A percentile compares a stretch with the other conserved stretches of the same genome.
Evolutionary conservation across 2,329 filamentous ascomycete species (phyloP).

Genomic region (Fusarium aywerte): DNA sequence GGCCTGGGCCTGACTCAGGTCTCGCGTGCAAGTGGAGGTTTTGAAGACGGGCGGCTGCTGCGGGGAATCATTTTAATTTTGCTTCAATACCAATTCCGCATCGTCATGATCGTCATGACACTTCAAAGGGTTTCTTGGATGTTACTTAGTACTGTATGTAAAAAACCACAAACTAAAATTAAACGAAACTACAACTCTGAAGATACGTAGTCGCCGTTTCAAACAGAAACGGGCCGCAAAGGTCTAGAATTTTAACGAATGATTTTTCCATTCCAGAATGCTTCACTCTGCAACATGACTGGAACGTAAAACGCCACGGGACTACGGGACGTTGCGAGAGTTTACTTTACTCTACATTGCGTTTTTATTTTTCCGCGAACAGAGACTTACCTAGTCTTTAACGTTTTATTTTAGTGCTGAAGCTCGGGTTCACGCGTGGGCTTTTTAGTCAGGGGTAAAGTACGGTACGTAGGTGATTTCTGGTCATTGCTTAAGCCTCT

Average conservation of each 20-base stretch:
- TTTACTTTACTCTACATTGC: conserved; percentile 17
- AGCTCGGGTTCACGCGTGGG: conserved; percentile 25
- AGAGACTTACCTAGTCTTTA: conserved; percentile 29
- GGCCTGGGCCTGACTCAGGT: conserved; percentile 17
- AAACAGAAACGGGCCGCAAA: conserved; percentile 12
- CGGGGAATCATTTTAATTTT: conserved; percentile 23
- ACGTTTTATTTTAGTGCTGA: conserved; percentile 33
- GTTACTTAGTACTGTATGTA: no score
- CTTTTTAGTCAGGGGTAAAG: conserved; percentile 23
- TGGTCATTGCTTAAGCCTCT: conserved; percentile 8
- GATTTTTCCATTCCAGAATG: conserved; percentile 14
- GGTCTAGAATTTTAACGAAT: conserved; percentile 17
- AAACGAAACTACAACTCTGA: conserved; percentile 1
- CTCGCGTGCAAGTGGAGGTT: not conserved
- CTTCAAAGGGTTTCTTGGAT: not conserved
- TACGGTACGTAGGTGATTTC: not conserved
- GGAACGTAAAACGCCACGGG: conserved; percentile 33
- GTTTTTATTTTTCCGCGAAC: conserved; percentile 1
- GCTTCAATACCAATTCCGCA: not conserved
- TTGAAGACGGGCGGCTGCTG: conserved; percentile 25
- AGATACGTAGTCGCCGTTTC: conserved; percentile 20
- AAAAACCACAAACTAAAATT: not conserved
- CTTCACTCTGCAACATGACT: conserved; percentile 36
- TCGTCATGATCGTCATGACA: conserved; percentile 16
- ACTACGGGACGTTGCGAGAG: conserved; percentile 42